These are phyloP conservation scores for Solanum pinnatisectum DNA, from an alignment of 257 asterid species.

Conservation along the genomic window DNA sequence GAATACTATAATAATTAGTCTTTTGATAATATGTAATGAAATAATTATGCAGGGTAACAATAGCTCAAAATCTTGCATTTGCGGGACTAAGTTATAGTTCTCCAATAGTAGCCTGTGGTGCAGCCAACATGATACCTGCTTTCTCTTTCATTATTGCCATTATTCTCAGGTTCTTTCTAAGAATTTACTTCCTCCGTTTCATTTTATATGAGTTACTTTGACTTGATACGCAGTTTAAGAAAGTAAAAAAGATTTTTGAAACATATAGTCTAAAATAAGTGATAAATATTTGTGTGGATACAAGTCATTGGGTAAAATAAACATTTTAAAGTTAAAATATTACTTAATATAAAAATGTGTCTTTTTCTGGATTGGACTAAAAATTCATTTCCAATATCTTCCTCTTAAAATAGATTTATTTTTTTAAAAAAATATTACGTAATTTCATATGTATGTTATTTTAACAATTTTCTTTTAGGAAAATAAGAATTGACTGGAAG, in stretches of 20 bases:
- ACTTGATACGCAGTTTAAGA: too few relatives aligned
- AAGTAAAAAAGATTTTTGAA: too few relatives aligned
- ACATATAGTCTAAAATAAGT: too few relatives aligned
- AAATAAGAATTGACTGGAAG: constrained; percentile 31
- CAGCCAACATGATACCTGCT: constrained; percentile 65
- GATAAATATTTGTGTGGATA: too few relatives aligned
- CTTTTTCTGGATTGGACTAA: too few relatives aligned
- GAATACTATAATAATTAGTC: too few relatives aligned
- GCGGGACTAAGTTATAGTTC: constrained; percentile 69
- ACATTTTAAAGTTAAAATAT: too few relatives aligned
- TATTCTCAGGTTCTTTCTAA: constrained; percentile 32
- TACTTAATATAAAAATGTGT: too few relatives aligned
- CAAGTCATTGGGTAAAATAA: too few relatives aligned
- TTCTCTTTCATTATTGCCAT: constrained; percentile 47
- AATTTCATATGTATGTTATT: not conserved
- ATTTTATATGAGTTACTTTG: too few relatives aligned
- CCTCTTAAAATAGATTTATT: not conserved
- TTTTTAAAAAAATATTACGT: too few relatives aligned
- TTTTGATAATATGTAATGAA: not conserved
- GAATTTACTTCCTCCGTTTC: not conserved
- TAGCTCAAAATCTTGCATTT: constrained; percentile 68
- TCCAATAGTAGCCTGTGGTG: constrained; percentile 65
- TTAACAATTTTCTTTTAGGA: constrained; percentile 13
- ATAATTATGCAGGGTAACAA: constrained; percentile 40
- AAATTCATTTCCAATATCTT: not conserved